A percentile compares a stretch with the other conserved stretches of the same genome.
phyloP scores from a whole-genome alignment of 2,329 filamentous ascomycete species.

The Cordyceps tenuipes region DNA sequence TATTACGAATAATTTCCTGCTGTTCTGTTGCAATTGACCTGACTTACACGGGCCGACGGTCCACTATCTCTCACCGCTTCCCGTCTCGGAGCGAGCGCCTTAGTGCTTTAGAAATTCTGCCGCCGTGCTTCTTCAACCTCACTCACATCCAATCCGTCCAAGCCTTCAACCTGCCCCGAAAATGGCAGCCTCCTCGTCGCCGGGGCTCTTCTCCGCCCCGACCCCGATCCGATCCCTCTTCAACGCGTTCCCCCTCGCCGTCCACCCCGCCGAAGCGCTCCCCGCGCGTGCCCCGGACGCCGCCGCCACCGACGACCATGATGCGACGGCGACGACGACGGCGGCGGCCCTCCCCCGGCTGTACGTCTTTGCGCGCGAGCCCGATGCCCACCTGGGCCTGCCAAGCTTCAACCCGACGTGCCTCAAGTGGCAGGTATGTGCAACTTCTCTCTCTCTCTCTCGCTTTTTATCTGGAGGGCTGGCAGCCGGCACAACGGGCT shows the following conservation, averaged over 20 bases:
- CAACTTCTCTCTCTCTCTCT: no score
- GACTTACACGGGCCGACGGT: not conserved
- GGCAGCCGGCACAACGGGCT: no score
- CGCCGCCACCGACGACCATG: constrained; percentile 9
- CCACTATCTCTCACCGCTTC: not conserved
- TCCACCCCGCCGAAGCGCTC: constrained; percentile 66
- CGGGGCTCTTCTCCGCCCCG: constrained; percentile 50
- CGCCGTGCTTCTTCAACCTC: not conserved
- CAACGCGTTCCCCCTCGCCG: constrained; percentile 70
- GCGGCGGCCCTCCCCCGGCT: constrained; percentile 40
- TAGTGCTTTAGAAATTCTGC: not conserved
- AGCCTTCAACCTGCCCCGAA: not conserved
- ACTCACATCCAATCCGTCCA: not conserved
- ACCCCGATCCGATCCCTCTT: constrained; percentile 74
- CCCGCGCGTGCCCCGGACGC: constrained; percentile 48
- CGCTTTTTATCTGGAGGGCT: no score
- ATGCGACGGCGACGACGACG: no score
- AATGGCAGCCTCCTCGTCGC: not conserved
- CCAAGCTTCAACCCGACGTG: constrained; percentile 89
- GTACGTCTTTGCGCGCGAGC: constrained; percentile 65
- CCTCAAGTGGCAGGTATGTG: constrained; percentile 89
- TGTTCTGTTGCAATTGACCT: not conserved
- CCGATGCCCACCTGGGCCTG: constrained; percentile 50
- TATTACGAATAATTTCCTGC: no score
- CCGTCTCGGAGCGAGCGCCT: not conserved